Base-by-base conservation (phyloP, 768 basidiomycete species). In the Panaeolus papilionaceus region DNA sequence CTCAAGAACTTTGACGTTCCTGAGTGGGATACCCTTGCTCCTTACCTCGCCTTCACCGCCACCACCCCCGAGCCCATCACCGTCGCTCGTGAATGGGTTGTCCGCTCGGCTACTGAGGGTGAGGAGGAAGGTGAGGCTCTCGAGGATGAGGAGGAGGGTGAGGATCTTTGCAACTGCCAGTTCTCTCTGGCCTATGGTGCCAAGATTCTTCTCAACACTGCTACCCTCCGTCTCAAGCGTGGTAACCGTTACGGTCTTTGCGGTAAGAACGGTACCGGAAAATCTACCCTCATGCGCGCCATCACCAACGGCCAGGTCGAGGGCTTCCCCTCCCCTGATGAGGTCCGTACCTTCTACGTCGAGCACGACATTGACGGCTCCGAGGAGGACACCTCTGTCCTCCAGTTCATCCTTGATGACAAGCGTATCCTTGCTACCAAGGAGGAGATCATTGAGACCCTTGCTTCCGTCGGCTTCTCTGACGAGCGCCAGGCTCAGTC, bases 171-270 rank as follows among this genome's bases (percentile, higher is more conserved):
- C 87, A 96, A 98, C 86, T 97, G 95, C 86, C 95, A 97, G 78
- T 98, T 98, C 89, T 98, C 96, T 65, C 88, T 98, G 64, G 96
- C 96, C 64, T 98, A 98, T 79, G 96, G 96, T 91, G 96, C 96
- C 77, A 98, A 98, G 87, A 98, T 98, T 75, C 81, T 98, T 77
- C 90, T 98, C 77, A 98, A 98, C 85, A 98, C 95, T 47, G 96
- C 96, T 67, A 92, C 86, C 70, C 93, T 98, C 79, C 95, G 96
- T 79, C 93, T 98, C 79, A 98, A 97, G 87, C 95, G 96, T 82
- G 96, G 96, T 65, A 94, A 98, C 84, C 95, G 96, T 78, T 98
- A 98, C 80, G 96, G 96, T 88, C 91, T 98, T 39, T 97, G 95
- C 79, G 96, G 96, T 79, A 94, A 96, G 85, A 98, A 98, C 82